phyloP scores from a whole-genome alignment of 305 asterid genomes.

The Coffea humblotiana region DNA sequence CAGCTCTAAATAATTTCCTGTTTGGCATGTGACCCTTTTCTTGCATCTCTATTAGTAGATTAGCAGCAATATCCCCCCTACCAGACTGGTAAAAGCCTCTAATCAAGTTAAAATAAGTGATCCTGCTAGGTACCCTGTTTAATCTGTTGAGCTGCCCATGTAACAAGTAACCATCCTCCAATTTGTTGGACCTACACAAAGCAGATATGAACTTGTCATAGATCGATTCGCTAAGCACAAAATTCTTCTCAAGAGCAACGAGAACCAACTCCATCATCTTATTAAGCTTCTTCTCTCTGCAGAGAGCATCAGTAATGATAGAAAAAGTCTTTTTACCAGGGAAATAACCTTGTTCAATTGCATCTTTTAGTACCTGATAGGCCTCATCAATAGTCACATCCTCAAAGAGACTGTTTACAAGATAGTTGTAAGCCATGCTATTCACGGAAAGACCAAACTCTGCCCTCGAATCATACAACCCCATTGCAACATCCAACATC shows the following conservation, averaged over 20 bases:
- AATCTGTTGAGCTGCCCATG: conserved; percentile 48
- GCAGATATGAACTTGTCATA: conserved; percentile 61
- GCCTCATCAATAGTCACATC: conserved; percentile 55
- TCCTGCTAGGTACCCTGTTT: conserved; percentile 35
- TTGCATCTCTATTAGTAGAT: conserved; percentile 82
- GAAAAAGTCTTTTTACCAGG: conserved; percentile 59
- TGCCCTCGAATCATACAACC: conserved; percentile 58
- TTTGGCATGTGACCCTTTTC: conserved; percentile 51
- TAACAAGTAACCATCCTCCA: conserved; percentile 65
- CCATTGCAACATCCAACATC: conserved; percentile 61
- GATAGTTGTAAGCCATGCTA: conserved; percentile 71
- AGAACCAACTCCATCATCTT: conserved; percentile 64
- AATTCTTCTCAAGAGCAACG: conserved; percentile 46
- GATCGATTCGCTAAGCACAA: conserved; percentile 35
- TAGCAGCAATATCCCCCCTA: conserved; percentile 68
- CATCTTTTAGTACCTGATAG: conserved; percentile 46
- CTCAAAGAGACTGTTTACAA: conserved; percentile 63
- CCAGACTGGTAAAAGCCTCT: conserved; percentile 48
- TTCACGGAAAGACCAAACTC: conserved; percentile 72
- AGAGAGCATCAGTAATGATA: conserved; percentile 54
- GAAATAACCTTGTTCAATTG: conserved; percentile 56
- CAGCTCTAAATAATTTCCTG: conserved; percentile 45
- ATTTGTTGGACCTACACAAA: conserved; percentile 52
- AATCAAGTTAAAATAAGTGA: conserved; percentile 56
- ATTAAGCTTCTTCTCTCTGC: conserved; percentile 66